Conservation (phyloP, 164 flowering plant species). For the Aristolochia contorta region DNA sequence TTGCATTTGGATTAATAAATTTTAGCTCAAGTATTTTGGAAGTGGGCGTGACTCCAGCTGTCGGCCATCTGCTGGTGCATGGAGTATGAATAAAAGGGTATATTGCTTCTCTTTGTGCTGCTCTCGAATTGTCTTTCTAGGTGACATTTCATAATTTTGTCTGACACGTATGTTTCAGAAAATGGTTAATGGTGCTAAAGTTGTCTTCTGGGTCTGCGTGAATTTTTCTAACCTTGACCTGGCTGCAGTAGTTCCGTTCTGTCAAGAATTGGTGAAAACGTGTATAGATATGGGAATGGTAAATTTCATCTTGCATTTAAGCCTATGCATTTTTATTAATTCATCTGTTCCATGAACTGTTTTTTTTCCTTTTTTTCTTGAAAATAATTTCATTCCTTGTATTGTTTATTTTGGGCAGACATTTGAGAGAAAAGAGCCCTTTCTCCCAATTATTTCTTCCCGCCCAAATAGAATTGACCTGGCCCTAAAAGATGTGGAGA, state of each 20-base stretch:
- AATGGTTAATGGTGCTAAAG: constrained; percentile 64
- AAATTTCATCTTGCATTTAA: constrained; percentile 2
- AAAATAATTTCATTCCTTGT: too few relatives aligned
- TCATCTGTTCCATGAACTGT: neutral
- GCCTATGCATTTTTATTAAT: neutral
- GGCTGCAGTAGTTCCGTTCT: constrained; percentile 22
- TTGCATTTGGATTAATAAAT: neutral
- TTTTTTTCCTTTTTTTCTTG: neutral
- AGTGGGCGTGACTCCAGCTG: constrained; percentile 36
- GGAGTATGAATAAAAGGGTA: constrained; percentile 94
- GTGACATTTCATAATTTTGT: neutral
- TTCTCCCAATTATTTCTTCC: constrained; percentile 24
- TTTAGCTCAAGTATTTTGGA: constrained; percentile 66
- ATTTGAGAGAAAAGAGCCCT: constrained; percentile 18
- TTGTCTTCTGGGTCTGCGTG: constrained; percentile 51
- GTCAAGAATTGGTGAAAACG: constrained; percentile 36
- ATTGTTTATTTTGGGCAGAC: constrained; percentile 2
- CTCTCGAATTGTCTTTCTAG: neutral
- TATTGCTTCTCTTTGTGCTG: neutral
- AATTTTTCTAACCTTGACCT: constrained; percentile 32
- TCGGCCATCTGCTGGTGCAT: constrained; percentile 63
- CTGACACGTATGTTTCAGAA: constrained; percentile 29
- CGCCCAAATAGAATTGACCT: constrained; percentile 32
- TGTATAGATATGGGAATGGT: constrained; percentile 80
- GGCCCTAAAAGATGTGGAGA: constrained; percentile 28